Evolutionary conservation across 108 stramenopile species (phyloP).

Genomic region (Epipyxis sp.): DNA sequence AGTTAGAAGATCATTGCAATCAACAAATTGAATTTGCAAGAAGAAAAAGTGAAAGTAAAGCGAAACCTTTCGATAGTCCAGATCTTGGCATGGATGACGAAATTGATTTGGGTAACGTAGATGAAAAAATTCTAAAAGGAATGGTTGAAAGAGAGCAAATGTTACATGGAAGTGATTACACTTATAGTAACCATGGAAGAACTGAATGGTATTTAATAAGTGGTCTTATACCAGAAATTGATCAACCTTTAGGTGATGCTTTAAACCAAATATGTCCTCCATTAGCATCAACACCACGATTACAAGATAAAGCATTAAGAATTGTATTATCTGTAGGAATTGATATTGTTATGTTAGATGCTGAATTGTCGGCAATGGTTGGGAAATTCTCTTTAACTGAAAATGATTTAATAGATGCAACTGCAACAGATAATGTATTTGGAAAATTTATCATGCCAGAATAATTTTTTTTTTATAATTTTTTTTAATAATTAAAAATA

Average conservation of each 20-base stretch:
- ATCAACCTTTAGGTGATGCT: neutral
- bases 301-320: neutral
- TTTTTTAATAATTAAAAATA: too few species aligned
- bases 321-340: neutral
- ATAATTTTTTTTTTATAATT: too few species aligned
- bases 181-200: neutral
- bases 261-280: neutral
- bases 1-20: neutral
- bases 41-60: neutral
- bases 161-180: too few species aligned
- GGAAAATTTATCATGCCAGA: neutral
- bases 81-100: neutral
- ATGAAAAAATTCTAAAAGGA: neutral
- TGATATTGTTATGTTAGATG: neutral
- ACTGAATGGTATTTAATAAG: neutral
- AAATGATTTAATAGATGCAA: neutral
- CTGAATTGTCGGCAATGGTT: neutral
- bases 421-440: neutral
- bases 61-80: neutral
- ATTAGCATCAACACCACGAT: neutral
- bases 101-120: neutral
- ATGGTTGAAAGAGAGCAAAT: neutral
- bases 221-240: neutral
- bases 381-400: neutral
- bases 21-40: neutral